Evolutionary conservation across 1,284 basidiomycete genomes (phyloP).

Genomic region (Amylostereum areolatum): DNA sequence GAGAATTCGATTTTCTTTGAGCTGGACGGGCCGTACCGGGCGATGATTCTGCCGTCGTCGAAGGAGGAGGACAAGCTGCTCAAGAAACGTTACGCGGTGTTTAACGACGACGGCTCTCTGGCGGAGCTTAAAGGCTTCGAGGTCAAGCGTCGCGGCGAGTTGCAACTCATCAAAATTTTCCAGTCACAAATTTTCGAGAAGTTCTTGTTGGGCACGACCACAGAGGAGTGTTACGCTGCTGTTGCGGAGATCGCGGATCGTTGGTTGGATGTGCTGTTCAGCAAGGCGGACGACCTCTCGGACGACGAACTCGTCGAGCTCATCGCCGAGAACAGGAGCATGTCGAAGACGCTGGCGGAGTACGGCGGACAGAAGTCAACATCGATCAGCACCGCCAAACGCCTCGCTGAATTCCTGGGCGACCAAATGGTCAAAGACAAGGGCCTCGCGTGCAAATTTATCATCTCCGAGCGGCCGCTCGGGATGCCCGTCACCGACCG

Average conservation of each 20-base stretch:
- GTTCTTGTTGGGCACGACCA: conserved; percentile 89
- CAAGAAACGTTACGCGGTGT: conserved; percentile 99
- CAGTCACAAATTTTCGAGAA: conserved; percentile 98
- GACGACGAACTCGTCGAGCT: conserved; percentile 96
- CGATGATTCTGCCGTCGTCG: conserved; percentile 98
- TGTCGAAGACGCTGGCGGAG: conserved; percentile 96
- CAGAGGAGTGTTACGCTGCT: conserved; percentile 92
- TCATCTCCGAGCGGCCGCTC: conserved; percentile 92
- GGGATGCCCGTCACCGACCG: conserved; percentile 97
- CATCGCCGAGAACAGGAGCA: conserved; percentile 97
- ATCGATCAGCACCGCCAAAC: conserved; percentile 93
- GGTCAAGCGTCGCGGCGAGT: conserved; percentile 95
- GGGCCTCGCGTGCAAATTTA: conserved; percentile 97
- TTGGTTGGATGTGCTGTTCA: conserved; percentile 96
- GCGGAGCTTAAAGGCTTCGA: conserved; percentile 99
- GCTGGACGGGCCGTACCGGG: conserved; percentile 96
- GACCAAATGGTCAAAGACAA: conserved; percentile 99
- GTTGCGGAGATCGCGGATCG: conserved; percentile 94
- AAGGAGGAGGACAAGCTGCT: conserved; percentile 99
- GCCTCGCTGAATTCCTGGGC: conserved; percentile 95
- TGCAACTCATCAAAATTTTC: conserved; percentile 99
- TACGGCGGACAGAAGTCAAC: conserved; percentile 98
- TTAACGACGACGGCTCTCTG: conserved; percentile 95
- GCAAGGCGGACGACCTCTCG: conserved; percentile 75
- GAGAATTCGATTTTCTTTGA: conserved; percentile 99